Base-by-base conservation (phyloP, 176 grass and related monocot genomes). In the Saccharum officinarum region DNA sequence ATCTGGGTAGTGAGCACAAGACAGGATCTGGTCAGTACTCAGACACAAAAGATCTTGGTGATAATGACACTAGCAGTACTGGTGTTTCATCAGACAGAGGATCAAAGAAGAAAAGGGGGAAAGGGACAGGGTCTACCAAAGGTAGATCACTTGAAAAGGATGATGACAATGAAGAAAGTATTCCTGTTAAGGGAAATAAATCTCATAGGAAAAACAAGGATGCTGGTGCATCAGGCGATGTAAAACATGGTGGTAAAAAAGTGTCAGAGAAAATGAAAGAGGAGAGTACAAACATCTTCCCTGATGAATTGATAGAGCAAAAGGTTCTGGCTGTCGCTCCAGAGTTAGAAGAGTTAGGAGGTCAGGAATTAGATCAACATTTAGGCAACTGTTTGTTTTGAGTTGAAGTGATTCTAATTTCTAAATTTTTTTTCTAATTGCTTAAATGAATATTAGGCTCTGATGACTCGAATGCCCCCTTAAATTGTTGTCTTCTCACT, bases 171-270 rank as follows among this genome's bases (percentile, higher is more conserved):
- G 90, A 91, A 67, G 91, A 98, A 84, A 90, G 64, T 64, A 67
- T 98, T 82, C 93, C 93, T 72, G 86, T 77, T 81, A 98, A 98
- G 86, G 82, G 83, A 38, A 98, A 95, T 81, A 98, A 95, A 98
- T 88, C 71, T 81, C 87, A 92, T 73, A 86, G 88, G 80, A 98
- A 94, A 90, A 92, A 83, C 84, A 98, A 94, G 88, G 93, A 95
- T 74, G 26, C 57, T 78, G 84, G 89, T 72, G 86, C 89, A 60
- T 93, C 80, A 63, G 87, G 70, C 76, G 93, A 89, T 66, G 59
- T 72, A 60, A 95, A 88, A 81, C 80, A 84, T 22, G 69, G 78
- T 84, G 49, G 80, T 78, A 98, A 89, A 86, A 98, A 95, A 76
- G 73, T 82, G 40, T 76, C 82, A 64, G 93, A 91, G 87, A 98